Conservation (phyloP, 2,329 filamentous ascomycete genomes). For the Elsinoe batatas region DNA sequence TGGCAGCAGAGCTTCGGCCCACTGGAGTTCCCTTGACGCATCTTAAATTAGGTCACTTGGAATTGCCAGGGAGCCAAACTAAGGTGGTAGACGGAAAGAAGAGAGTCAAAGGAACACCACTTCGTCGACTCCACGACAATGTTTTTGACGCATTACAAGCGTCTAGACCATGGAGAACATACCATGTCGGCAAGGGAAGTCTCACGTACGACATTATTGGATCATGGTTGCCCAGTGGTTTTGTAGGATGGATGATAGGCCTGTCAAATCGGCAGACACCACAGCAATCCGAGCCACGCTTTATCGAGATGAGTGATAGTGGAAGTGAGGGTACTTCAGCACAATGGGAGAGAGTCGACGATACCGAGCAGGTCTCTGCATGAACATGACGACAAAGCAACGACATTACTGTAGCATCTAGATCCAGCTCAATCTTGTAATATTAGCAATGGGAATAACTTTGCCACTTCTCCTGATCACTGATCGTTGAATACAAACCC, state of each 20-base stretch:
- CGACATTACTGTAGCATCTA: constrained; percentile 12
- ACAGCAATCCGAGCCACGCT: neutral
- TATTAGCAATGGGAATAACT: neutral
- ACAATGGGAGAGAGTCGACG: constrained; percentile 38
- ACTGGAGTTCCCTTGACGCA: constrained; percentile 72
- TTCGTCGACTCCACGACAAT: constrained; percentile 71
- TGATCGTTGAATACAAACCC: neutral
- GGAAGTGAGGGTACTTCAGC: constrained; percentile 25
- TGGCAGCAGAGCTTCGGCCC: constrained; percentile 68
- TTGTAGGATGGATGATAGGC: constrained; percentile 94
- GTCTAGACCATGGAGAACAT: constrained; percentile 47
- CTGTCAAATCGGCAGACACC: constrained; percentile 30
- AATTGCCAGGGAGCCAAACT: constrained; percentile 52
- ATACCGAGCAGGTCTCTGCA: constrained; percentile 11
- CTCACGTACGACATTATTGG: constrained; percentile 79
- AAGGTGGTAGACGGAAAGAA: constrained; percentile 36
- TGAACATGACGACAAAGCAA: constrained; percentile 17
- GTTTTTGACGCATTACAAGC: constrained; percentile 82
- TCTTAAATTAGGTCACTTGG: constrained; percentile 84
- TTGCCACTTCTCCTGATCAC: neutral
- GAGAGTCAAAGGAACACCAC: constrained; percentile 43
- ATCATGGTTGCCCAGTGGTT: constrained; percentile 60
- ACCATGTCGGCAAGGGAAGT: constrained; percentile 77
- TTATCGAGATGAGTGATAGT: constrained; percentile 10
- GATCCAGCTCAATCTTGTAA: constrained; percentile 15